Evolutionary conservation across 1,284 basidiomycete genomes (phyloP).

Genomic region (Puccinia coronata): DNA sequence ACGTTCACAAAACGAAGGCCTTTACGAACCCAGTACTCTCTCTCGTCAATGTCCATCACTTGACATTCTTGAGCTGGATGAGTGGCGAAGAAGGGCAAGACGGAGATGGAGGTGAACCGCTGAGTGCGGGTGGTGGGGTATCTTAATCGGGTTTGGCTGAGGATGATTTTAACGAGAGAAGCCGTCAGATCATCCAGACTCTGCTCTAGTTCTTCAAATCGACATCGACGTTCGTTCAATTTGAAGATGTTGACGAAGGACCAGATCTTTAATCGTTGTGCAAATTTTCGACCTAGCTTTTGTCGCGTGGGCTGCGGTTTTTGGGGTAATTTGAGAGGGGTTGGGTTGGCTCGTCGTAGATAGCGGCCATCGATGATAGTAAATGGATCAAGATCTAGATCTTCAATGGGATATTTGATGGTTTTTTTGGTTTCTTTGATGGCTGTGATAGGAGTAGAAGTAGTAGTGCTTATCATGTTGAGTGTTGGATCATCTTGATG

Average conservation of each 20-base stretch:
- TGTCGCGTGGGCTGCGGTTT: constrained; percentile 21
- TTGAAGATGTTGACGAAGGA: constrained; percentile 43
- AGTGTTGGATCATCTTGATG: too few species aligned
- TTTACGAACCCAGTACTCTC: constrained; percentile 41
- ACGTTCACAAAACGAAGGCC: constrained; percentile 16
- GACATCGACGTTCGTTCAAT: constrained; percentile 21
- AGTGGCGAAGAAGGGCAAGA: constrained; percentile 32
- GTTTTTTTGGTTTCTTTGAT: constrained; percentile 34
- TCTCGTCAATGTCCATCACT: constrained; percentile 23
- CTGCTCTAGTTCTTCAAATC: constrained; percentile 16
- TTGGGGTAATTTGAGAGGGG: constrained; percentile 8
- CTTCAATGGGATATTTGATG: constrained; percentile 48
- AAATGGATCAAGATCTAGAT: constrained; percentile 45
- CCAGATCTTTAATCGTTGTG: constrained; percentile 37
- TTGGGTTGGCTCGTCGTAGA: constrained; percentile 12
- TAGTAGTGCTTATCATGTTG: neutral
- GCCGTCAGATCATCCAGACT: constrained; percentile 14
- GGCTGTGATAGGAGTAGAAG: neutral
- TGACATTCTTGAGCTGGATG: constrained; percentile 11
- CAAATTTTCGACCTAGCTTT: constrained; percentile 3
- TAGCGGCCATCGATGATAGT: constrained; percentile 41
- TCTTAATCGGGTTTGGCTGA: constrained; percentile 12
- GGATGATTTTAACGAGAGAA: constrained; percentile 21
- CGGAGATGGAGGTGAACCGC: constrained; percentile 17
- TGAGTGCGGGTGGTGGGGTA: constrained; percentile 19